Percentiles rank a stretch among this genome's conserved stretches.
Evolutionary conservation across 371 early-diverging fungal genomes (phyloP).

Genomic region (Lichtheimia ornata): DNA sequence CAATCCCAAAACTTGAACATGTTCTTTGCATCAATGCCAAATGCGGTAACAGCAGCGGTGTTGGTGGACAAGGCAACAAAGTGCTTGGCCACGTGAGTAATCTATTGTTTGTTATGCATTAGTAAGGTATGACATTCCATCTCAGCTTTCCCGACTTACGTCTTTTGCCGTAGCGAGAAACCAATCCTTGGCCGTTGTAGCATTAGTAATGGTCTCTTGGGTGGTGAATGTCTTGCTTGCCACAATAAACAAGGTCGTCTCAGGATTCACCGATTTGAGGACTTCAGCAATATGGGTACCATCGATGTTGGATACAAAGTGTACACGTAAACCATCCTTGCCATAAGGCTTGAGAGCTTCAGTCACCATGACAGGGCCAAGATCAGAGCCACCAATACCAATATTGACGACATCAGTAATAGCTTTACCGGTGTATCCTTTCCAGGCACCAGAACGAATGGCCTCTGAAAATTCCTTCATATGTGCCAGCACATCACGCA

Average conservation of each 20-base stretch:
- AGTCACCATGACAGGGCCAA: constrained; percentile 98
- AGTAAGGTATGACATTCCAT: neutral
- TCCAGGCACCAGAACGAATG: constrained; percentile 92
- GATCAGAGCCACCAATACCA: constrained; percentile 99
- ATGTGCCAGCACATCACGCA: constrained; percentile 91
- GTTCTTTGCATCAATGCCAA: constrained; percentile 92
- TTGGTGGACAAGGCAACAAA: constrained; percentile 99
- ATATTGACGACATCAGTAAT: constrained; percentile 98
- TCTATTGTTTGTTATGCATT: constrained; percentile 21
- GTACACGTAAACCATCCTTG: constrained; percentile 72
- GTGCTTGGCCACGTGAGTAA: constrained; percentile 92
- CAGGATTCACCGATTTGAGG: constrained; percentile 86
- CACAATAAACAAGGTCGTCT: constrained; percentile 95
- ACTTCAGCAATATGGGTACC: constrained; percentile 95
- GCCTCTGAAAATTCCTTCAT: constrained; percentile 86
- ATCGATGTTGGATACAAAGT: constrained; percentile 99
- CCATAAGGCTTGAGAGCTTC: constrained; percentile 95
- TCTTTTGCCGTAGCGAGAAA: constrained; percentile 85
- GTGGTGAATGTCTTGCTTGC: constrained; percentile 99
- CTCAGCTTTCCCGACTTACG: constrained; percentile 49
- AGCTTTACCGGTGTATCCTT: constrained; percentile 91
- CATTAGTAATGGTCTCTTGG: constrained; percentile 98
- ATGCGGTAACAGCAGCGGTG: constrained; percentile 82
- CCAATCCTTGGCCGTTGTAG: constrained; percentile 92
- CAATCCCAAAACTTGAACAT: constrained; percentile 99